Base-by-base conservation (phyloP, 345 rosid genomes). In the Clausena lansium region DNA sequence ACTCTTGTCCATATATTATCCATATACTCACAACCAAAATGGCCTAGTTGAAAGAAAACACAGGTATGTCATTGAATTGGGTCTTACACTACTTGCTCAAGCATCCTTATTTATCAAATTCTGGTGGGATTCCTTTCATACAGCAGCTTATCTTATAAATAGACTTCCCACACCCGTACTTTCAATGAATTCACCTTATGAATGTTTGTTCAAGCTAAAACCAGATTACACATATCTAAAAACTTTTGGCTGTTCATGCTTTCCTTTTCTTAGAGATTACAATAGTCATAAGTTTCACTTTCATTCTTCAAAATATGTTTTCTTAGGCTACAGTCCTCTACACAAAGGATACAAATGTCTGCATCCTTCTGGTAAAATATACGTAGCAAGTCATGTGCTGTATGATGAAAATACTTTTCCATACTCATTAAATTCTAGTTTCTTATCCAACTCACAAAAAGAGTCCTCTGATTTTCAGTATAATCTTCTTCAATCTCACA, bases 131-230 rank as follows among this genome's bases (percentile, higher is more conserved):
- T 19, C 8, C 2, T 74, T 74, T 30, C 15, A 11, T 7, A 27
- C 22, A 30, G 2, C 5, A 17, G 6, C 15, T 0, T 47, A 3
- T 8, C 6, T 62, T n/a, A 63, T 63, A 9, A 75, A 75, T 32
- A 25, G 7, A 1, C 1, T 75, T 0, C 66, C 76, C 9, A 33
- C 32, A 4, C 54, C n/a, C n/a, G 4, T 24, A 0, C 2, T 58
- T 0, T 0, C 36, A 1, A 35, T 22, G 7, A 7, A 24, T 3
- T 59, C 33, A 5, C 54, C 67, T 5, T 59, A 2, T 32, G 27
- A 30, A 2, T 0, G 0, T 5, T n/a, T 57, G 1, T 72, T 2
- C n/a, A 0, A 13, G 0, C 10, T 22, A 7, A 0, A 28, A 4
- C 52, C n/a, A 1, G 55, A 73, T 9, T 73, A 59, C 4, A 13